Conservation (phyloP, 176 grass and related monocot species). For the Typha latifolia region DNA sequence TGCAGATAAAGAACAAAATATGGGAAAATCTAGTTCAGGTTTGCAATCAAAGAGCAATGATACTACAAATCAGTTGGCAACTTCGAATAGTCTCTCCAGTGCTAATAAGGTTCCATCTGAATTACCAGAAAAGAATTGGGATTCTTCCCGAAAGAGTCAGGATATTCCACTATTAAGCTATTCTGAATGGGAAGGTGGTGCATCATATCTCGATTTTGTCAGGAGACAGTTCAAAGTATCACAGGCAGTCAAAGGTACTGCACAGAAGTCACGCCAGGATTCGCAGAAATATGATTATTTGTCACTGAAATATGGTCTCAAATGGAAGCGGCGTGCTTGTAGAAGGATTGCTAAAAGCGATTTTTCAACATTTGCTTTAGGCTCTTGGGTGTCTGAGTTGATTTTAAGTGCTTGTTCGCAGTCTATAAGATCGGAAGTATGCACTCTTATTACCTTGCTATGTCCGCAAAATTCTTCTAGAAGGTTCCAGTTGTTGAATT, state of each 20-base stretch:
- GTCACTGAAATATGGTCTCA: conserved; percentile 77
- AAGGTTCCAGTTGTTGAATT: conserved; percentile 85
- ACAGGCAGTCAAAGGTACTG: conserved; percentile 48
- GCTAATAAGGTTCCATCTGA: conserved; percentile 42
- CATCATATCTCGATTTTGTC: conserved; percentile 95
- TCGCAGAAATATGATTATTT: conserved; percentile 69
- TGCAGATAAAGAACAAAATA: conserved; percentile 57
- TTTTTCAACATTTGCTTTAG: conserved; percentile 87
- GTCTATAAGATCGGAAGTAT: conserved; percentile 95
- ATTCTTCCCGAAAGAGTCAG: conserved; percentile 43
- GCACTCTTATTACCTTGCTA: conserved; percentile 73
- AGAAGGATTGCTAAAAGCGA: conserved; percentile 63
- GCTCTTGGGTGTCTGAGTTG: conserved; percentile 88
- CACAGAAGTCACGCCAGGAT: conserved; percentile 41
- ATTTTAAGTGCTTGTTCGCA: conserved; percentile 98
- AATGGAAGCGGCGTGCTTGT: conserved; percentile 85
- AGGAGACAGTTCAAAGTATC: conserved; percentile 92
- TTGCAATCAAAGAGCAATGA: conserved; percentile 58
- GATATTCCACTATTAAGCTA: conserved; percentile 82
- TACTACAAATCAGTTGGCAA: conserved; percentile 24
- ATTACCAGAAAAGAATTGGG: conserved; percentile 35
- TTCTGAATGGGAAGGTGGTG: conserved; percentile 92
- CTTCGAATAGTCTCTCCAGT: conserved; percentile 22
- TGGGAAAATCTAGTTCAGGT: conserved; percentile 53
- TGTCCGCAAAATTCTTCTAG: conserved; percentile 73